These are phyloP conservation scores for Russula brevipes DNA, from an alignment of 768 basidiomycete genomes.

Conservation along the genomic window DNA sequence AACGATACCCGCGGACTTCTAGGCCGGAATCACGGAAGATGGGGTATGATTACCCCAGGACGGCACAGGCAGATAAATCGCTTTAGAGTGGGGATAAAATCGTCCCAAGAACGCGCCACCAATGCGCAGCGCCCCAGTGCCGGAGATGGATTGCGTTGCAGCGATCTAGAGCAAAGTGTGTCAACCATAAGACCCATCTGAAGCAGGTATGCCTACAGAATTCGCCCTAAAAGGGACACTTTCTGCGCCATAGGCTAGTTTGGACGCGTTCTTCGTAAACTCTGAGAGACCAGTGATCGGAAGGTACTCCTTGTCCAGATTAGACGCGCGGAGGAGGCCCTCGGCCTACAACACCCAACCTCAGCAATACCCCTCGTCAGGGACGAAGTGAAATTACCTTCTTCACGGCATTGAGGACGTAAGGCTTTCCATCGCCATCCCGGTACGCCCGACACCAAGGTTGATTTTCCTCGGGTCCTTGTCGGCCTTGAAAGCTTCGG, in stretches of 20 bases:
- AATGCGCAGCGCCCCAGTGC: constrained; percentile 95
- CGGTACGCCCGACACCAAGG: constrained; percentile 97
- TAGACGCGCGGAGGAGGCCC: constrained; percentile 55
- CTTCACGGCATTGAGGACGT: constrained; percentile 82
- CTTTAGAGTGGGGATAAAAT: constrained; percentile 81
- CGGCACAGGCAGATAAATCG: constrained; percentile 86
- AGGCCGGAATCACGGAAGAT: constrained; percentile 93
- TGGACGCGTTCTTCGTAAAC: constrained; percentile 81
- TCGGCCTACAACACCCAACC: constrained; percentile 56
- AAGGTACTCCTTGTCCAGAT: constrained; percentile 91
- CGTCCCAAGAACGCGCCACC: constrained; percentile 88
- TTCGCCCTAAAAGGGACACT: constrained; percentile 66
- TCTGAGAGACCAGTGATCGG: constrained; percentile 87
- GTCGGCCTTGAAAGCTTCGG: constrained; percentile 97
- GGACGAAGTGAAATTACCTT: constrained; percentile 46
- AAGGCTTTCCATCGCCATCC: constrained; percentile 92
- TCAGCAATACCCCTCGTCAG: constrained; percentile 1
- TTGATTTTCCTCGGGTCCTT: constrained; percentile 91
- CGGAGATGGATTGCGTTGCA: constrained; percentile 91
- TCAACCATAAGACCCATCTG: neutral
- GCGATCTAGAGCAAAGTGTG: constrained; percentile 50
- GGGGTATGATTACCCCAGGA: constrained; percentile 97
- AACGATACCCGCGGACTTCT: constrained; percentile 87
- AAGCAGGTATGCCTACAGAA: constrained; percentile 44
- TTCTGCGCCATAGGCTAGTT: constrained; percentile 86